phyloP scores from a whole-genome alignment of 1,284 basidiomycete species.

The Irpex lacteus region DNA sequence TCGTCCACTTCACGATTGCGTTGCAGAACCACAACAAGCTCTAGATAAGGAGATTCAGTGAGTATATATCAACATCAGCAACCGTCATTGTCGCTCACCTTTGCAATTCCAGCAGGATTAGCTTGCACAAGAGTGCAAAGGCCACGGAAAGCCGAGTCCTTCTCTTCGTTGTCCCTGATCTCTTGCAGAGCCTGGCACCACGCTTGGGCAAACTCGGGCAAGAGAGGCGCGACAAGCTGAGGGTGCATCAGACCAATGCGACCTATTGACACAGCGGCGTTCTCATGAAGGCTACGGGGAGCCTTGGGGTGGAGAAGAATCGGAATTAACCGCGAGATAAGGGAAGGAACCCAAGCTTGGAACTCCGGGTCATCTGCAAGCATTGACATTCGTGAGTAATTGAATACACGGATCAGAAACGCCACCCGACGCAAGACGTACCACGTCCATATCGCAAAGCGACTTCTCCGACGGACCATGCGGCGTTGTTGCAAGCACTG shows the following conservation, averaged over 20 bases:
- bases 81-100: conserved; percentile 45
- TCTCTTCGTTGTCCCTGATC: conserved; percentile 99
- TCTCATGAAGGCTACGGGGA: conserved; percentile 93
- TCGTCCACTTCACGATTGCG: conserved; percentile 92
- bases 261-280: conserved; percentile 99
- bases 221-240: conserved; percentile 82
- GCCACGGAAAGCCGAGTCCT: conserved; percentile 98
- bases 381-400: conserved; percentile 8
- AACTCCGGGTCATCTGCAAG: conserved; percentile 74
- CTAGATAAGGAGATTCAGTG: conserved; percentile 37
- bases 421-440: conserved; percentile 29
- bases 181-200: conserved; percentile 99
- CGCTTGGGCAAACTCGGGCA: conserved; percentile 88
- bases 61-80: conserved; percentile 6
- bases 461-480: conserved; percentile 98
- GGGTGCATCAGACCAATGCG: conserved; percentile 94
- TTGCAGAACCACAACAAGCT: conserved; percentile 95
- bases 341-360: conserved; percentile 83
- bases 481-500: conserved; percentile 99
- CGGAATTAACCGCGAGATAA: conserved; percentile 89
- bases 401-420: conserved; percentile 6
- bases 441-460: conserved; percentile 83
- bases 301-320: conserved; percentile 91
- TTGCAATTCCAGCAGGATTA: conserved; percentile 89
- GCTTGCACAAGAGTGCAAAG: conserved; percentile 94